Base-by-base conservation (phyloP, 73 alveolate species). In the Loxodes magnus region DNA sequence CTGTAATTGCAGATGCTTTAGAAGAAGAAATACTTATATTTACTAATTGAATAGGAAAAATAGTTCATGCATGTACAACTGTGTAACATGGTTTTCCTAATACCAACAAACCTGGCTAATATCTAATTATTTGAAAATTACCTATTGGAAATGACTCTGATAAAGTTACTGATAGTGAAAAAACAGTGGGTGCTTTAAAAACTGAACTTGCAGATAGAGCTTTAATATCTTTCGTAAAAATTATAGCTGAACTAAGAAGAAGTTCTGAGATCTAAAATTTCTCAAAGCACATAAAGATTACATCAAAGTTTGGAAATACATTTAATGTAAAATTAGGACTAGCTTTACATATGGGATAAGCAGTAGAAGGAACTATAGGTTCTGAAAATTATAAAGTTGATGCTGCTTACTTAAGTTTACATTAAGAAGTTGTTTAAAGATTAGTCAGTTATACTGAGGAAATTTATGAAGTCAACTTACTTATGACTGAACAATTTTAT, bases 321-420 rank as follows among this genome's bases (percentile, higher is more conserved):
- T 69, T 41, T 56, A 46, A 54, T 35, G 70, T 88, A 14, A 73
- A 67, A 23, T 54, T 87, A 5, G 80, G 89, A 19, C 74, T 82
- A 38, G 97, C 92, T 10, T 36, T 87, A 7, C 97, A 87, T 54
- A 53, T 84, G 71, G 97, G 97, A 4, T 88, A 87, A 84, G 75
- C 95, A 0, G 82, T 87, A 25, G 97, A 87, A 78, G 94, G 97
- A 25, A 95, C 87, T 1, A 87, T 87, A 9, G 97, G 97, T 16
- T 80, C 94, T 4, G 90, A 82, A 56, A n/a, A n/a, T n/a, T 64
- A 52, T 25, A 87, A 87, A 63, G 82, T 87, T 3, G 97, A 87
- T 70, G 95, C 97, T 6, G 64, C 89, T 24, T 87, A 87, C 52
- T 64, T 87, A 42, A 52, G 87, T 10, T 87, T 95, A 21, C 84